Base-by-base conservation (phyloP, 1,284 basidiomycete genomes). In the Lentinus polychrous region DNA sequence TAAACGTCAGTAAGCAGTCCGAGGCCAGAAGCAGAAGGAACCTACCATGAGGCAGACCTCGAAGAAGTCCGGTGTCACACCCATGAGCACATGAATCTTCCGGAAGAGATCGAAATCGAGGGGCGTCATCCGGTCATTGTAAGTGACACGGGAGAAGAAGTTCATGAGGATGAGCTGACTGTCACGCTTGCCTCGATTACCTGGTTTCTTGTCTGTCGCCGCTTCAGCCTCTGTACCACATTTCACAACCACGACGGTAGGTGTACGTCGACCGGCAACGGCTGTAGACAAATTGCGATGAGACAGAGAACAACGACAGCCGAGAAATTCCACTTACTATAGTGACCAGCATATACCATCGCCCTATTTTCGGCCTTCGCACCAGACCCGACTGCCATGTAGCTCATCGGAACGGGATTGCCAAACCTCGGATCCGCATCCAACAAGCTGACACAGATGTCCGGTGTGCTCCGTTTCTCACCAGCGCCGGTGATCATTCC, bases 161-260 rank as follows among this genome's bases (percentile, higher is more conserved):
- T 97, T 97, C 95, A 99, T 99, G 58, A 99, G 76, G 60, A 99
- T 91, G 60, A 99, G 86, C 65, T 99, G 96, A 67, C 92, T 94
- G 71, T 99, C 96, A 46, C 96, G 89, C 69, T 99, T 99, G 57
- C 96, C 96, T 57, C 96, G 80, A 71, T 99, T 99, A 14, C 96
- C 96, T 1, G 95, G 93, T 65, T 99, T 99, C 71, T 86, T 87
- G 54, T 94, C 93, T 8, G 72, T 70, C 12, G 74, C 72, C 14
- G 88, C 86, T 64, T 97, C 94, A 45, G 71, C 71, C 59, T 91
- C 87, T 44, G 86, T 92, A 35, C 96, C 95, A 63, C 95, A 99
- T 69, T 99, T 99, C 67, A 98, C 95, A 46, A 99, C 72, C 48
- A 99, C 82, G 55, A 99, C 76, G n/a, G 91, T 94, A 2, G 96